Percentiles rank a stretch among this genome's conserved stretches.
Evolutionary conservation across 306 rosid species (phyloP).

Genomic region (Cicer judaicum): DNA sequence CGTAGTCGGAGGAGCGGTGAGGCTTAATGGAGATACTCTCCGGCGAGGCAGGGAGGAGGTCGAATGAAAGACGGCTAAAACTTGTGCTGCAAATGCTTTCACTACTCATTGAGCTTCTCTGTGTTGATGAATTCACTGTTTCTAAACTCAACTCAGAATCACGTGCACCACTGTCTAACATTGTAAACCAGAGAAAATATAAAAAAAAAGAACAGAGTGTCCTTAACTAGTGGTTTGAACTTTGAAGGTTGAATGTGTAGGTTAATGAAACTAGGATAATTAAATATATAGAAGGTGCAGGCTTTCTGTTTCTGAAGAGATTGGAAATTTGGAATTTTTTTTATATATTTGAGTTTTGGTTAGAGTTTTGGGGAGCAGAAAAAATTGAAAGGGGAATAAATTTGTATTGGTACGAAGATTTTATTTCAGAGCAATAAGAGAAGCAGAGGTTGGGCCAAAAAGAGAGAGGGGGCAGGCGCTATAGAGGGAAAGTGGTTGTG

Average conservation of each 20-base stretch:
- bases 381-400: conserved; percentile 39
- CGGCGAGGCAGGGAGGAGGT: conserved; percentile 58
- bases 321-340: background rate
- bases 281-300: conserved; percentile 6
- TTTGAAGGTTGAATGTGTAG: conserved; percentile 38
- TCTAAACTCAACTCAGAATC: conserved; percentile 66
- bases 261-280: conserved; percentile 23
- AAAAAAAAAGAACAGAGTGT: background rate
- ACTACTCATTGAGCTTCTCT: conserved; percentile 80
- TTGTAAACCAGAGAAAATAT: conserved; percentile 43
- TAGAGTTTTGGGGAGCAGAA: conserved; percentile 36
- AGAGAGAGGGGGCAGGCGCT: background rate
- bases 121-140: conserved; percentile 63
- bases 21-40: conserved; percentile 71
- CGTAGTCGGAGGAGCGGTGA: conserved; percentile 91
- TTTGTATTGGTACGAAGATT: conserved; percentile 18
- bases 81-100: conserved; percentile 81
- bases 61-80: conserved; percentile 88
- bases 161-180: conserved; percentile 65
- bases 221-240: background rate
- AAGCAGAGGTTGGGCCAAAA: conserved; percentile 30
- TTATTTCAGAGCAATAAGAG: conserved; percentile 32
- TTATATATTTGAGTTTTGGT: background rate
- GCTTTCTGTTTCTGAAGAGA: conserved; percentile 4
- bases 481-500: conserved; percentile 57